Evolutionary conservation across 106 monocot species (phyloP).

Genomic region (Dendrobium chrysotoxum): DNA sequence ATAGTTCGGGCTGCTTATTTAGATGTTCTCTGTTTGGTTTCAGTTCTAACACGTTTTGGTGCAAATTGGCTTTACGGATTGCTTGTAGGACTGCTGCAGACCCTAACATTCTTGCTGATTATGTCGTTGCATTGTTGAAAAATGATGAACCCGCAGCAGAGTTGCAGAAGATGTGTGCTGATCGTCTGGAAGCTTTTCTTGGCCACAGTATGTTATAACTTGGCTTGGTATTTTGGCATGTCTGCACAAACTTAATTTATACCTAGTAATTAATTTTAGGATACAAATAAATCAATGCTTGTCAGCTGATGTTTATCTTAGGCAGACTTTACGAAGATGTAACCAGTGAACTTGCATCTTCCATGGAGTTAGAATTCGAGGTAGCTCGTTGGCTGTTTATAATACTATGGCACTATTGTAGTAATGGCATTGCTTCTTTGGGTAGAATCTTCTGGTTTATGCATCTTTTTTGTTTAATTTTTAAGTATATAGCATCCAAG

Average conservation of each 20-base stretch:
- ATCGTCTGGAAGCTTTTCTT: conserved; percentile 50
- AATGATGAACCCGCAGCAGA: conserved; percentile 41
- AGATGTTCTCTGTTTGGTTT: background rate
- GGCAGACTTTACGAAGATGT: background rate
- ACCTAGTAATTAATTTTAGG: background rate
- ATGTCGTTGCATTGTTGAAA: conserved; percentile 52
- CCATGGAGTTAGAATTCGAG: background rate
- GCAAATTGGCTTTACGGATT: conserved; percentile 2
- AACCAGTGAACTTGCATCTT: background rate
- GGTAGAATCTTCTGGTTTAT: background rate
- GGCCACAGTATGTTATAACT: conserved; percentile 31
- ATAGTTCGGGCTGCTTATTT: background rate
- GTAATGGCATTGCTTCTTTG: background rate
- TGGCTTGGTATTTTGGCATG: background rate
- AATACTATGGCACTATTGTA: background rate
- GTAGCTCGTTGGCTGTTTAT: background rate
- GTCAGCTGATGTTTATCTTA: background rate
- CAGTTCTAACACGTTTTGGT: background rate
- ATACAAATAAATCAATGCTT: background rate
- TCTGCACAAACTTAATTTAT: background rate
- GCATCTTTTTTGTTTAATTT: background rate
- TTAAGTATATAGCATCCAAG: no score
- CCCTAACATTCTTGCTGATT: conserved; percentile 44
- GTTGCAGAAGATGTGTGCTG: conserved; percentile 39
- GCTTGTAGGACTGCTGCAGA: conserved; percentile 42